Evolutionary conservation across 2,329 filamentous ascomycete genomes (phyloP).

Genomic region (Botrytis byssoidea): DNA sequence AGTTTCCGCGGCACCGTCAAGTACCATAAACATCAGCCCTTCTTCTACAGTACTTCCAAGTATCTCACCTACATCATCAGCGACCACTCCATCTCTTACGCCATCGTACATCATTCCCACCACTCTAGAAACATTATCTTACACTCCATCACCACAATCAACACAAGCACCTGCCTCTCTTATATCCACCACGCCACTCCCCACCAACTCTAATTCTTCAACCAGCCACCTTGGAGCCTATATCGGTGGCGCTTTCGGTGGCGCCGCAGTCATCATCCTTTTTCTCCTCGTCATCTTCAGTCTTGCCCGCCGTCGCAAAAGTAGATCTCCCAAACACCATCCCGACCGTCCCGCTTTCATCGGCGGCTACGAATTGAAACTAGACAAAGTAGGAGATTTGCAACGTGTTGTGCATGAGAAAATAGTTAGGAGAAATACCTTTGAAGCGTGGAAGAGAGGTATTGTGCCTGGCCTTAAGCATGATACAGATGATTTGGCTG

Average conservation of each 20-base stretch:
- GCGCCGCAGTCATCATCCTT: background rate
- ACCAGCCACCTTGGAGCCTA: background rate
- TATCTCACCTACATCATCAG: background rate
- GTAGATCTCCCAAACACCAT: background rate
- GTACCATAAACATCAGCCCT: background rate
- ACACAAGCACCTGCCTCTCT: background rate
- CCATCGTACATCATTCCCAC: background rate
- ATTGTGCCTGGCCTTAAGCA: background rate
- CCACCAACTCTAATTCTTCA: background rate
- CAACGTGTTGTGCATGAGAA: constrained; percentile 4
- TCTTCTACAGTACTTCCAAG: background rate
- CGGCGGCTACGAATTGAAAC: constrained; percentile 14
- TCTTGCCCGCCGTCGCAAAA: background rate
- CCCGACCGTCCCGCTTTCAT: constrained; percentile 14
- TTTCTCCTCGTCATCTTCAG: background rate
- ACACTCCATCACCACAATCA: no score
- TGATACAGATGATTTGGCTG: background rate
- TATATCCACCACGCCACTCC: background rate
- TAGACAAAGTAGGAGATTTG: constrained; percentile 7
- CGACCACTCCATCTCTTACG: background rate
- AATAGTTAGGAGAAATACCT: background rate
- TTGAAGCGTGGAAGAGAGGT: constrained; percentile 16
- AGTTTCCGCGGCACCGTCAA: background rate
- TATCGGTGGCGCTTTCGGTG: background rate
- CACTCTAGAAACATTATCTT: background rate